Evolutionary conservation across 1,284 basidiomycete species (phyloP).

Genomic region (Cryptococcus sp.): DNA sequence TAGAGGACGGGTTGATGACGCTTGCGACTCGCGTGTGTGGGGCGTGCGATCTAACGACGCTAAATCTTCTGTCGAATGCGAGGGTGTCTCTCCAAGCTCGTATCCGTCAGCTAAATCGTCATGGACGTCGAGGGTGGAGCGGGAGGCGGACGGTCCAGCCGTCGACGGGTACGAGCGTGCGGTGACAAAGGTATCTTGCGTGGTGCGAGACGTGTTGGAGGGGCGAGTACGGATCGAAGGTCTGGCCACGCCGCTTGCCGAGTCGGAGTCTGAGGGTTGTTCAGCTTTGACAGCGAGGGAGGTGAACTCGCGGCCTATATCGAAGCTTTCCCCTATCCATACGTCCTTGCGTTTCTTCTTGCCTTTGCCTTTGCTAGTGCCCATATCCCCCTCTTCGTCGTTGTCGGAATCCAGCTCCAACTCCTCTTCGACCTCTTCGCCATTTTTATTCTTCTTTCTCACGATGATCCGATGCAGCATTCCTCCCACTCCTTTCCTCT

Average conservation of each 20-base stretch:
- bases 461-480: conserved; percentile 23
- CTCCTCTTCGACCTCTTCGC: conserved; percentile 20
- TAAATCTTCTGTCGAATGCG: conserved; percentile 2
- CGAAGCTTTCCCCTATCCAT: conserved; percentile 49
- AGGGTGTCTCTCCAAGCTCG: conserved; percentile 2
- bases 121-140: conserved; percentile 13
- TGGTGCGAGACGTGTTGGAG: conserved; percentile 20
- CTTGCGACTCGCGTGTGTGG: conserved; percentile 17
- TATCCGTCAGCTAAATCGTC: conserved; percentile 4
- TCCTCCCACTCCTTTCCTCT: conserved; percentile 8
- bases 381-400: conserved; percentile 13
- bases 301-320: conserved; percentile 46
- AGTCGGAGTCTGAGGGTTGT: conserved; percentile 4
- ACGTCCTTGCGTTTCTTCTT: conserved; percentile 31
- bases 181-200: conserved; percentile 44
- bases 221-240: conserved; percentile 14
- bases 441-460: conserved; percentile 11
- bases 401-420: conserved; percentile 4
- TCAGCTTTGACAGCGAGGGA: background rate
- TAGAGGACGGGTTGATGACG: conserved; percentile 30
- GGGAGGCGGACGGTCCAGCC: conserved; percentile 8
- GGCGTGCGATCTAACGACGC: background rate
- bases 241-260: background rate
- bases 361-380: conserved; percentile 13
- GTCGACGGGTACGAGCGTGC: conserved; percentile 31